These are phyloP conservation scores for Mariannaea elegans DNA, from an alignment of 2,329 filamentous ascomycete species.

Conservation along the genomic window DNA sequence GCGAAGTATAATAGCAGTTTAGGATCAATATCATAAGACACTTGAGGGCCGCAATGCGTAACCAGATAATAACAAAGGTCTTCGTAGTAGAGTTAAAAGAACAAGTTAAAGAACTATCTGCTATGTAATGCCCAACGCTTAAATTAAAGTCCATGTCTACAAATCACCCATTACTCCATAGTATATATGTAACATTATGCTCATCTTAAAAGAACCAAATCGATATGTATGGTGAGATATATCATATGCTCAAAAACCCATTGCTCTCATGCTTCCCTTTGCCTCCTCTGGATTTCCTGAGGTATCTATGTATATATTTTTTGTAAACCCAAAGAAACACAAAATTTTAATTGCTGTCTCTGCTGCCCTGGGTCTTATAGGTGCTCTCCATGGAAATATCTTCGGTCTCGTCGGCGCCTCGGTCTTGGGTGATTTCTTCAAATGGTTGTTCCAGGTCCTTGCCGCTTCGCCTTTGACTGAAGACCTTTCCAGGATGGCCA, in stretches of 20 bases:
- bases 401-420: background rate
- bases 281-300: no score
- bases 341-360: background rate
- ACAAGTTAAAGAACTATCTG: background rate
- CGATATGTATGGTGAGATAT: no score
- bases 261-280: no score
- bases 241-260: no score
- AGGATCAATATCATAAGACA: background rate
- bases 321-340: background rate
- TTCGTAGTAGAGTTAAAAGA: background rate
- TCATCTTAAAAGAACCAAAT: no score
- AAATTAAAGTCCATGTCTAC: background rate
- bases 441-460: background rate
- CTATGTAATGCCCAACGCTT: background rate
- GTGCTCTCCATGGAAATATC: background rate
- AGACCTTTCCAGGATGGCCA: background rate
- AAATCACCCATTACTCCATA: background rate
- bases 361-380: background rate
- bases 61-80: background rate
- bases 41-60: background rate
- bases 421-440: background rate
- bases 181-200: no score
- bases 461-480: background rate
- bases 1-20: background rate
- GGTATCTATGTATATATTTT: background rate